A percentile compares a stretch with the other conserved stretches of the same genome.
phyloP scores from a whole-genome alignment of 805 yeast species.

The Yamadazyma paraphyllophila region DNA sequence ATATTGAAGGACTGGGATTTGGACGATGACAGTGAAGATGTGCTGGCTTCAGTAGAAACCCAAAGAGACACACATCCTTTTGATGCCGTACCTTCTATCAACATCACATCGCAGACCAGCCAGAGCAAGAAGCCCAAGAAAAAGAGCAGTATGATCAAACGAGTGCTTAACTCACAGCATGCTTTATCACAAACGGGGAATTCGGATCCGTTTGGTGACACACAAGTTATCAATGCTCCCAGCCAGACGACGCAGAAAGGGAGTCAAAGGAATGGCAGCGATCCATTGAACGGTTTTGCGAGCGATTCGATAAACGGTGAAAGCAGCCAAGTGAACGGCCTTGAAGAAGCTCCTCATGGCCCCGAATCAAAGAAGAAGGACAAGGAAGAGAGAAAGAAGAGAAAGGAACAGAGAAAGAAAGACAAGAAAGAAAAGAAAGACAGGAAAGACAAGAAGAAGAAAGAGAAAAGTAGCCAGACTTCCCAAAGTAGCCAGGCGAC shows the following conservation, averaged over 20 bases:
- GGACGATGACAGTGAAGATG: conserved; percentile 6
- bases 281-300: neutral
- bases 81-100: conserved; percentile 19
- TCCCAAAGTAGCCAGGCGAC: neutral
- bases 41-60: neutral
- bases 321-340: too few relatives aligned
- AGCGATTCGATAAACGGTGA: too few relatives aligned
- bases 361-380: neutral
- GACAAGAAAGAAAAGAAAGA: conserved; percentile 1
- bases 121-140: conserved; percentile 7
- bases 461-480: neutral
- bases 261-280: neutral
- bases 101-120: conserved; percentile 13
- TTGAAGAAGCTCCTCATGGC: neutral
- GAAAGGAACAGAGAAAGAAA: neutral
- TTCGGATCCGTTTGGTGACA: too few relatives aligned
- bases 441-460: neutral
- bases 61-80: conserved; percentile 6
- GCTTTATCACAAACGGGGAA: neutral
- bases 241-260: neutral
- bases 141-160: conserved; percentile 1
- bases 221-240: neutral
- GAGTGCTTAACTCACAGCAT: conserved; percentile 1
- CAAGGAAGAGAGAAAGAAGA: neutral
- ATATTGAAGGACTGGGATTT: conserved; percentile 18